A percentile compares a stretch with the other conserved stretches of the same genome.
These are phyloP conservation scores for Fraxinus platypoda DNA, from an alignment of 305 asterid species.

Conservation along the genomic window DNA sequence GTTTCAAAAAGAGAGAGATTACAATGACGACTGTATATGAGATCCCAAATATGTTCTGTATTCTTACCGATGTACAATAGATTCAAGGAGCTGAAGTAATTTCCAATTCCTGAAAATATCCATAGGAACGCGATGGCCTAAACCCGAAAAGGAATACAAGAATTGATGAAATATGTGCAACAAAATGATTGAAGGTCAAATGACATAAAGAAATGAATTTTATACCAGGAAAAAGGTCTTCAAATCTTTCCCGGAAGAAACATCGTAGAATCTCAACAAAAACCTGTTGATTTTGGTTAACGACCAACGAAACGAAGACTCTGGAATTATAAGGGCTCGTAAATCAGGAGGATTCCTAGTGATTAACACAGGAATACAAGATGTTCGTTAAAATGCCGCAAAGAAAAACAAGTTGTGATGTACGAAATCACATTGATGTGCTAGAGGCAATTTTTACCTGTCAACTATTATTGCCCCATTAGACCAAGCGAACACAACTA, in stretches of 20 bases:
- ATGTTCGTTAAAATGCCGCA: not conserved
- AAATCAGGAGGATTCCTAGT: conserved; percentile 63
- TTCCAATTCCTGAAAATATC: conserved; percentile 67
- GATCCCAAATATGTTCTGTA: not conserved
- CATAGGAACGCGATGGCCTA: conserved; percentile 65
- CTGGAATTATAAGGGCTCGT: conserved; percentile 48
- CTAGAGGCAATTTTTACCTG: conserved; percentile 37
- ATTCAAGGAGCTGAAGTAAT: conserved; percentile 66
- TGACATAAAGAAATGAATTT: not conserved
- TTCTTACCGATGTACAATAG: conserved; percentile 56
- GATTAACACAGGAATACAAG: not conserved
- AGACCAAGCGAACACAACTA: conserved; percentile 64
- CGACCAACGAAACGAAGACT: conserved; percentile 61
- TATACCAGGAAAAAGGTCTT: conserved; percentile 68
- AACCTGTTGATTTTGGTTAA: conserved; percentile 43
- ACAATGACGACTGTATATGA: not conserved
- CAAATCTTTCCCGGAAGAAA: conserved; percentile 73
- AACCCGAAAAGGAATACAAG: not conserved
- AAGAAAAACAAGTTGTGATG: not conserved
- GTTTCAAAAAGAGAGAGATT: not conserved
- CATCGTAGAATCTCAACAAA: conserved; percentile 41
- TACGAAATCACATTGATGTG: not conserved
- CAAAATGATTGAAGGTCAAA: not conserved
- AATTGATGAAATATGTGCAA: not conserved
- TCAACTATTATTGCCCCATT: conserved; percentile 55